Base-by-base conservation (phyloP, 1,284 basidiomycete species). In the Mixia osmundae region DNA sequence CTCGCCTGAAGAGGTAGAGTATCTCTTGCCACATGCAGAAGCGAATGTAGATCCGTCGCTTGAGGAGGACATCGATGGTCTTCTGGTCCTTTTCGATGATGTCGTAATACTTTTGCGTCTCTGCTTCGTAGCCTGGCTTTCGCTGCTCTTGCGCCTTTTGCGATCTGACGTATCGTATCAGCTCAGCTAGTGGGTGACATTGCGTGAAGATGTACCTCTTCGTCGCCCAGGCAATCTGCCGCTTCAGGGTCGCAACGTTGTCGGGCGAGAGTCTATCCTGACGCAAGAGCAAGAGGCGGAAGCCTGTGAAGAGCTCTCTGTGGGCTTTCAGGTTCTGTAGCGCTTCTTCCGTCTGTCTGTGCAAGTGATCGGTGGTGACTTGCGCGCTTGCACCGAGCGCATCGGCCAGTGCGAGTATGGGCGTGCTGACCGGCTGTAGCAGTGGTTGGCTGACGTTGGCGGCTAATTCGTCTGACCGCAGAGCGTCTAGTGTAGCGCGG, bases 261-360 rank as follows among this genome's bases (percentile, higher is more conserved):
- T 34, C 33, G n/a, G 33, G 33, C 11, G 33, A 8, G 22, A 34
- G 33, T 25, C n/a, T 34, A 8, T 34, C 14, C 9, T 34, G 33
- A 14, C 33, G 33, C 10, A 34, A 21, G 20, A 34, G 22, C 22
- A 34, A 7, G 24, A 25, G 23, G 5, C 33, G 21, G 5, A 4
- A 24, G 25, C 8, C 12, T 8, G 20, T n/a, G 8, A 14, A 34
- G 12, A 34, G 12, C 22, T 34, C 33, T 16, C 33, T 5, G 24
- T 34, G 22, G 23, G 19, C 12, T 24, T 34, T 34, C 8, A 29
- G 8, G 15, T 16, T 24, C 33, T 34, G 14, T 25, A 14, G 9
- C 14, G 25, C 9, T 21, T 20, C 15, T 21, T 9, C 33, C 12
- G 24, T n/a, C 22, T 18, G 24, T 8, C 12, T n/a, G 4, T 24